phyloP scores from a whole-genome alignment of 2,329 filamentous ascomycete species.

The Botrytis sinoallii region DNA sequence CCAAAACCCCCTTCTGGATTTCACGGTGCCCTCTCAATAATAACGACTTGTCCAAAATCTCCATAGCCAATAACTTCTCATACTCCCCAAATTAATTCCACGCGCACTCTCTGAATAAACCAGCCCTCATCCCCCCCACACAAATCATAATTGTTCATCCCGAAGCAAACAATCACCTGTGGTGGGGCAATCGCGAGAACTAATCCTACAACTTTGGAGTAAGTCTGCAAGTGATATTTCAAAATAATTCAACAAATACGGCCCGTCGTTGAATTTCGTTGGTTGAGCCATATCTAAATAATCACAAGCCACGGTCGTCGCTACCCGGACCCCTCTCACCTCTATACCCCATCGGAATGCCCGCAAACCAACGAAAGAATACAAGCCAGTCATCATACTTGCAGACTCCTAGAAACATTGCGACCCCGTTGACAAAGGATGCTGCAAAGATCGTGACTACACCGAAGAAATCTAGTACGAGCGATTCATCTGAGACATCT shows the following conservation, averaged over 20 bases:
- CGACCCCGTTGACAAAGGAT: conserved; percentile 66
- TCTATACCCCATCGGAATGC: conserved; percentile 41
- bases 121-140: conserved; percentile 5
- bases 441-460: conserved; percentile 67
- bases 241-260: not conserved
- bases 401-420: conserved; percentile 49
- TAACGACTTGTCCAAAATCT: conserved; percentile 2
- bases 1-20: conserved; percentile 2
- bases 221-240: conserved; percentile 11
- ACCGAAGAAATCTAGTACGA: conserved; percentile 49
- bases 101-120: conserved; percentile 11
- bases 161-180: conserved; percentile 31
- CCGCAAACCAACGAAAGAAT: conserved; percentile 52
- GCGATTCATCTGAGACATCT: conserved; percentile 54
- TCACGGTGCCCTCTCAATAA: conserved; percentile 13
- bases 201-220: conserved; percentile 18
- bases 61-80: conserved; percentile 10
- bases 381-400: conserved; percentile 50
- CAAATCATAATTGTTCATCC: conserved; percentile 21
- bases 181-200: conserved; percentile 34
- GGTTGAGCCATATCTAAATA: conserved; percentile 11
- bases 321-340: conserved; percentile 15
- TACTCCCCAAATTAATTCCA: not conserved
- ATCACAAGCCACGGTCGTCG: conserved; percentile 11
- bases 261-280: conserved; percentile 4